These are phyloP conservation scores for Adansonia madagascariensis DNA, from an alignment of 441 rosid genomes.

Conservation along the genomic window DNA sequence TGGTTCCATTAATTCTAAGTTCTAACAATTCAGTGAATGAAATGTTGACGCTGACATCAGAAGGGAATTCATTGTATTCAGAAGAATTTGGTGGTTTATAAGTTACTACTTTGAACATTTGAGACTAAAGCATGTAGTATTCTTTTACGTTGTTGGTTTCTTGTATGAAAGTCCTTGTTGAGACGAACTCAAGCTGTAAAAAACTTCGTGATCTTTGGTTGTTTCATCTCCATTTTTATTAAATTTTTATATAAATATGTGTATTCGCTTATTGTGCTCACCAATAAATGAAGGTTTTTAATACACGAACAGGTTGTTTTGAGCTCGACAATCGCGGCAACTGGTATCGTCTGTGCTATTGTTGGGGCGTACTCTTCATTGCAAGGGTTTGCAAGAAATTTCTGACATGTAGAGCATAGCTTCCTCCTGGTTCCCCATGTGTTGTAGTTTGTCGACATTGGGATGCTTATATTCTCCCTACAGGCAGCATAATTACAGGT, in stretches of 20 bases:
- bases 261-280: not conserved
- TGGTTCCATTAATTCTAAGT: not conserved
- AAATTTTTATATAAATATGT: not conserved
- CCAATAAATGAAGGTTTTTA: not conserved
- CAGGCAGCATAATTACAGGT: not conserved
- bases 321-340: slow-evolving; percentile 42
- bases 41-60: not conserved
- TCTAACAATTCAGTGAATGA: not conserved
- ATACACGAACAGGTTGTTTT: slow-evolving; percentile 49
- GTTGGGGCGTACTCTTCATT: slow-evolving; percentile 70
- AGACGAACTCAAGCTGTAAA: not conserved
- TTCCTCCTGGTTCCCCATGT: not conserved
- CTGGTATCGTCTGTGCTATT: slow-evolving; percentile 56
- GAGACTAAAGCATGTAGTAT: not conserved
- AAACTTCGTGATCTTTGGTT: not conserved
- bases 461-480: not conserved
- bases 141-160: not conserved
- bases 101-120: not conserved
- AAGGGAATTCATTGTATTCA: not conserved
- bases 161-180: not conserved
- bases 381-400: slow-evolving; percentile 42
- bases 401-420: slow-evolving; percentile 22
- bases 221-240: not conserved
- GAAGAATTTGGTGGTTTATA: not conserved
- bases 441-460: not conserved